These are phyloP conservation scores for Mitragyna speciosa DNA, from an alignment of 257 asterid species.

Conservation along the genomic window DNA sequence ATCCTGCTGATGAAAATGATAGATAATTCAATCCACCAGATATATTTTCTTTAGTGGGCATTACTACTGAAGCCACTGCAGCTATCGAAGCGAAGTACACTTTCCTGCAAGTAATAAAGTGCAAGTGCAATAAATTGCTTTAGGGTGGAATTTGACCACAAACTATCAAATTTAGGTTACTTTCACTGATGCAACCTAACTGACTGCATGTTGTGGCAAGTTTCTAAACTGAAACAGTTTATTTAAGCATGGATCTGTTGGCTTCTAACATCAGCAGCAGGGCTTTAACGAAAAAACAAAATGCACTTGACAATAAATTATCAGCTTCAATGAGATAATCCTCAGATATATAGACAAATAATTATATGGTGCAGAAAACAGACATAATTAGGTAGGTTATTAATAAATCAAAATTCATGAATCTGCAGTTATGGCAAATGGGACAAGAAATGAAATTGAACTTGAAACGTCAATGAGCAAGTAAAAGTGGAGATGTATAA, in stretches of 20 bases:
- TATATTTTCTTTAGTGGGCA: background rate
- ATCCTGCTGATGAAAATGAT: background rate
- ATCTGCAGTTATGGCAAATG: background rate
- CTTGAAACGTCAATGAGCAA: background rate
- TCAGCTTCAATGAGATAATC: background rate
- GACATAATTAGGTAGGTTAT: background rate
- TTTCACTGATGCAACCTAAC: background rate
- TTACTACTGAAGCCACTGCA: background rate
- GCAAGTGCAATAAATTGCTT: background rate
- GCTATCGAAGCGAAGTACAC: background rate
- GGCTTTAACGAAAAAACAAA: background rate
- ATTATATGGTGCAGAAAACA: background rate
- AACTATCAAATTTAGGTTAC: background rate
- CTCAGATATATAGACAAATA: no score
- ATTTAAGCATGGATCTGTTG: background rate
- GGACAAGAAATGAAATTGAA: background rate
- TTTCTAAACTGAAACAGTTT: background rate
- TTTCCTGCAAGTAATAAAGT: background rate
- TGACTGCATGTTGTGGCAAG: background rate
- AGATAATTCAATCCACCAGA: background rate
- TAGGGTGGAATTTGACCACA: background rate
- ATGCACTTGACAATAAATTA: background rate
- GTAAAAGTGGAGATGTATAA: background rate
- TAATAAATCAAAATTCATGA: background rate
- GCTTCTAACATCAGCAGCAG: background rate